Conservation (phyloP, 2,329 filamentous ascomycete species). For the Fusarium phyllophilum region DNA sequence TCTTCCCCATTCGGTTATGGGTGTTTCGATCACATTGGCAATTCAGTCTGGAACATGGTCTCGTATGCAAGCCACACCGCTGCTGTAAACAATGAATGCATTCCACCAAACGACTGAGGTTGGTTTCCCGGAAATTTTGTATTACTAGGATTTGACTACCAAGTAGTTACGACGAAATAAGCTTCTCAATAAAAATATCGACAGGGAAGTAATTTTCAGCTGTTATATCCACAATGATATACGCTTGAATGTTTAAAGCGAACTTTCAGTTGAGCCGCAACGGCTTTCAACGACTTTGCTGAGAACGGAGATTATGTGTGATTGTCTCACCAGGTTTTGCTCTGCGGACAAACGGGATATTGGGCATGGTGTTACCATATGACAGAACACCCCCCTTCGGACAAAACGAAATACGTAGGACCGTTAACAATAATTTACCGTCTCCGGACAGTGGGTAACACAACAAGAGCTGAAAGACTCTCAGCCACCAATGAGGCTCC, state of each 20-base stretch:
- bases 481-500: background rate
- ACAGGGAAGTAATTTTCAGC: background rate
- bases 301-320: background rate
- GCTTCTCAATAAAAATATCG: background rate
- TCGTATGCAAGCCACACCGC: constrained; percentile 29
- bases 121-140: background rate
- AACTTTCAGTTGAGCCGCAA: background rate
- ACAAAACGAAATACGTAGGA: background rate
- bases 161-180: background rate
- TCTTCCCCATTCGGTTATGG: constrained; percentile 22
- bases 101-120: background rate
- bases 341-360: background rate
- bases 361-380: background rate
- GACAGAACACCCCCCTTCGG: background rate
- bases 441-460: background rate
- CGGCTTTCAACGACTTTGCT: background rate
- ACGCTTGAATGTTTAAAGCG: background rate
- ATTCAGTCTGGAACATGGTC: constrained; percentile 22
- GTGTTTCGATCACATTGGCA: constrained; percentile 1
- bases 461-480: background rate
- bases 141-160: background rate
- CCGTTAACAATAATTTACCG: background rate
- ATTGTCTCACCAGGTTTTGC: background rate
- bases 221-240: background rate
- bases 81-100: background rate